Evolutionary conservation across 768 basidiomycete genomes (phyloP).

Genomic region (Mycena galericulata): DNA sequence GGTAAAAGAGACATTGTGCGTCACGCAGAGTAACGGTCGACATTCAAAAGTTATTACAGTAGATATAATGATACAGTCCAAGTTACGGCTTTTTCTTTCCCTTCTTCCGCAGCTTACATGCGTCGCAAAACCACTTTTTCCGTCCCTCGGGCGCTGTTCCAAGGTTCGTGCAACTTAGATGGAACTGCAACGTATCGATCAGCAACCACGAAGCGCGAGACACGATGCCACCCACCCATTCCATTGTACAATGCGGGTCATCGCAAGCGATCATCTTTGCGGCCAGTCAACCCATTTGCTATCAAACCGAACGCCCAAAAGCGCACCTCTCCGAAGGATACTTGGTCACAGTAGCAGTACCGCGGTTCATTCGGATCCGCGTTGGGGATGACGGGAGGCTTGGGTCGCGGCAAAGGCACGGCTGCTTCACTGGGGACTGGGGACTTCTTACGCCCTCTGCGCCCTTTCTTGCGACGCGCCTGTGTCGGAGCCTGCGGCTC

Average conservation of each 20-base stretch:
- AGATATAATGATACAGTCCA: too few species aligned
- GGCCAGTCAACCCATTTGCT: slow-evolving; percentile 29
- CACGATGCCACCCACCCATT: slow-evolving; percentile 77
- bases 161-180: slow-evolving; percentile 75
- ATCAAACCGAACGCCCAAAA: slow-evolving; percentile 17
- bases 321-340: slow-evolving; percentile 84
- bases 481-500: slow-evolving; percentile 26
- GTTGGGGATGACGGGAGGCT: slow-evolving; percentile 30
- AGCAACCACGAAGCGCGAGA: not conserved
- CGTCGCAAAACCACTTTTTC: slow-evolving; percentile 78
- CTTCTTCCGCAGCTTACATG: slow-evolving; percentile 60
- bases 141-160: slow-evolving; percentile 65
- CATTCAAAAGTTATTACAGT: too few species aligned
- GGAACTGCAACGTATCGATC: slow-evolving; percentile 64
- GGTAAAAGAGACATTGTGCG: slow-evolving; percentile 47
- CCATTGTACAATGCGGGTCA: slow-evolving; percentile 70
- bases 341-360: slow-evolving; percentile 87
- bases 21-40: too few species aligned
- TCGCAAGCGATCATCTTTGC: slow-evolving; percentile 92
- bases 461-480: slow-evolving; percentile 40
- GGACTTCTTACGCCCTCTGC: slow-evolving; percentile 36
- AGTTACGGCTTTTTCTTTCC: too few species aligned
- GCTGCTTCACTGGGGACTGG: slow-evolving; percentile 2
- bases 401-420: slow-evolving; percentile 39
- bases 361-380: slow-evolving; percentile 63